Evolutionary conservation across 768 basidiomycete species (phyloP).

Genomic region (Leccinum truebloodii): DNA sequence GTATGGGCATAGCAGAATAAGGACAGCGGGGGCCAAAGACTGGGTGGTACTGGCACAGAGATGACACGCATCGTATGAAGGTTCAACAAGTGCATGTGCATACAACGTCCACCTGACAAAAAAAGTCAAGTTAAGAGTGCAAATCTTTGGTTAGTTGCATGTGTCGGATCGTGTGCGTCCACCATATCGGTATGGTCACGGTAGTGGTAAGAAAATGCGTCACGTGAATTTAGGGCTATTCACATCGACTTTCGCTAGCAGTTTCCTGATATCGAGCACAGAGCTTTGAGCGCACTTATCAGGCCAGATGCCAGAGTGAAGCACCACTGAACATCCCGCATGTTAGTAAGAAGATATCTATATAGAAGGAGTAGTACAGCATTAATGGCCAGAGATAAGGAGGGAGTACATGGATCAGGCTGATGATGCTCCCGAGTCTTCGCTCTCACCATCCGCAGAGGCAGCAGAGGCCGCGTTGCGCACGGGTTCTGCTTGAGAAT

Average conservation of each 20-base stretch:
- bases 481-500: constrained; percentile 59
- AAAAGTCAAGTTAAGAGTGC: not conserved
- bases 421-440: constrained; percentile 41
- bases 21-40: not conserved
- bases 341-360: constrained; percentile 31
- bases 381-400: constrained; percentile 28
- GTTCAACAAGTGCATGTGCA: constrained; percentile 15
- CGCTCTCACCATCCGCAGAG: constrained; percentile 62
- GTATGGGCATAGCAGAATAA: constrained; percentile 5
- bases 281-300: constrained; percentile 24
- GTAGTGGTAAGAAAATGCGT: constrained; percentile 3
- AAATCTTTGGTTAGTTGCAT: constrained; percentile 11
- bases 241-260: constrained; percentile 2
- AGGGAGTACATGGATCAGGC: constrained; percentile 29
- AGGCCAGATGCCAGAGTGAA: constrained; percentile 14
- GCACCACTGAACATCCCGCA: constrained; percentile 23
- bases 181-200: constrained; percentile 8
- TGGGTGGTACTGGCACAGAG: constrained; percentile 1
- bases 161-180: constrained; percentile 7
- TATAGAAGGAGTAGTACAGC: constrained; percentile 37
- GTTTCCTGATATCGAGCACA: constrained; percentile 8
- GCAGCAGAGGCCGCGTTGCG: constrained; percentile 47
- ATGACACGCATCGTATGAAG: constrained; percentile 1
- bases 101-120: constrained; percentile 18
- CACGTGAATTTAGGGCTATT: constrained; percentile 15